A percentile compares a stretch with the other conserved stretches of the same genome.
Evolutionary conservation across 139 green algal genomes (phyloP).

Genomic region (Astrephomene gubernaculifera): DNA sequence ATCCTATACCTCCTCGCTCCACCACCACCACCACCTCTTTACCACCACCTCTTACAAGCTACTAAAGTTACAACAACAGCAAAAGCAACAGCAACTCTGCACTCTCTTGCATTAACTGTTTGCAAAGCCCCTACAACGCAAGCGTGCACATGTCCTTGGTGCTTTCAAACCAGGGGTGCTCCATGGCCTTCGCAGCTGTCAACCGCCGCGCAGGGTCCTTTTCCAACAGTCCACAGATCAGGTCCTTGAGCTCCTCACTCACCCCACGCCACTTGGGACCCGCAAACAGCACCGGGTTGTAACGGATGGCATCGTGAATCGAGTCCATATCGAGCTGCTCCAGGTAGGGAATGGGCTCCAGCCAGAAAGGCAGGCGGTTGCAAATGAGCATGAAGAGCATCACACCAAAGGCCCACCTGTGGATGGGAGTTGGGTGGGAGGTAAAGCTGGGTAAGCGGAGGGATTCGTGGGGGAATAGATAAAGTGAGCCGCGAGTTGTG

Average conservation of each 20-base stretch:
- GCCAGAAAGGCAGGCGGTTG: constrained; percentile 38
- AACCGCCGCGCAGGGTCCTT: constrained; percentile 74
- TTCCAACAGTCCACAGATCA: constrained; percentile 63
- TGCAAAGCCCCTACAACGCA: no score
- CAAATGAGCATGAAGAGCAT: constrained; percentile 26
- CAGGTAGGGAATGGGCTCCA: constrained; percentile 6
- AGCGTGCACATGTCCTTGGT: constrained; percentile 23
- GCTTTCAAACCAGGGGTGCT: constrained; percentile 75
- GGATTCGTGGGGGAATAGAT: no score
- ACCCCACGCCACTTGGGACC: constrained; percentile 9
- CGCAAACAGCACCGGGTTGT: constrained; percentile 41
- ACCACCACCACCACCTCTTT: no score
- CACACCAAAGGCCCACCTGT: constrained; percentile 37
- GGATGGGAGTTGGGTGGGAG: neutral
- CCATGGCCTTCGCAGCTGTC: constrained; percentile 72
- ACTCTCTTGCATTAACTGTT: no score
- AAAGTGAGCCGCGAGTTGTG: no score
- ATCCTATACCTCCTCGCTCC: no score
- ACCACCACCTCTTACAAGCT: no score
- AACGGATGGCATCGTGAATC: neutral
- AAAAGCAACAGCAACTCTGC: no score
- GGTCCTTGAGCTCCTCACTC: constrained; percentile 36
- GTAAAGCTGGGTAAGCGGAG: neutral
- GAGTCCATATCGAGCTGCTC: constrained; percentile 14
- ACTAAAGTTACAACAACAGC: no score